These are phyloP conservation scores for Colletotrichum phormii DNA, from an alignment of 2,329 filamentous ascomycete genomes.

Conservation along the genomic window DNA sequence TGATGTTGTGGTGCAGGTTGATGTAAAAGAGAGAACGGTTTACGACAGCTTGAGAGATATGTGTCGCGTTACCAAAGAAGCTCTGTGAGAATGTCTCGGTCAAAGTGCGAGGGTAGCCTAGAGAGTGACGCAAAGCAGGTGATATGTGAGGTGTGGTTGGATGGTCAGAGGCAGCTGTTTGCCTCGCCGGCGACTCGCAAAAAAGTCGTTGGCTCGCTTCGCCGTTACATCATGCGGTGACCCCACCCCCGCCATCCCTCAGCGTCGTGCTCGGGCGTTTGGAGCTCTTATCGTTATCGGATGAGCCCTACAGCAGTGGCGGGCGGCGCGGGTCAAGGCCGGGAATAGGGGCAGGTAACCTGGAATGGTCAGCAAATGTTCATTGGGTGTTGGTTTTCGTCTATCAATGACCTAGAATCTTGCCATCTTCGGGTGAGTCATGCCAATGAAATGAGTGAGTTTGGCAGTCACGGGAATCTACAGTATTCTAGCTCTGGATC, in stretches of 20 bases:
- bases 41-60: neutral
- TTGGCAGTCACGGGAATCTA: too few relatives aligned
- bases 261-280: neutral
- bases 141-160: neutral
- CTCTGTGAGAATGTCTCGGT: neutral
- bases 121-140: neutral
- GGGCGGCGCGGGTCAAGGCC: neutral
- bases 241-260: slow-evolving; percentile 27
- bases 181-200: slow-evolving; percentile 13
- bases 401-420: neutral
- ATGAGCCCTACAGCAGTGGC: neutral
- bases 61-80: neutral
- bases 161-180: neutral
- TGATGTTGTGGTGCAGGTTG: neutral
- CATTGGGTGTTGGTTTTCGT: neutral
- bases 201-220: slow-evolving; percentile 19
- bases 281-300: slow-evolving; percentile 29
- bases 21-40: neutral
- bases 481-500: too few relatives aligned
- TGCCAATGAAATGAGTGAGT: neutral
- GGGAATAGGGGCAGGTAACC: neutral
- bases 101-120: neutral
- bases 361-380: neutral
- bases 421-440: neutral
- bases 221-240: slow-evolving; percentile 33